Evolutionary conservation across 306 rosid species (phyloP), one percentile per base, ranked within the genome.

Genomic region (Comarum palustre): DNA sequence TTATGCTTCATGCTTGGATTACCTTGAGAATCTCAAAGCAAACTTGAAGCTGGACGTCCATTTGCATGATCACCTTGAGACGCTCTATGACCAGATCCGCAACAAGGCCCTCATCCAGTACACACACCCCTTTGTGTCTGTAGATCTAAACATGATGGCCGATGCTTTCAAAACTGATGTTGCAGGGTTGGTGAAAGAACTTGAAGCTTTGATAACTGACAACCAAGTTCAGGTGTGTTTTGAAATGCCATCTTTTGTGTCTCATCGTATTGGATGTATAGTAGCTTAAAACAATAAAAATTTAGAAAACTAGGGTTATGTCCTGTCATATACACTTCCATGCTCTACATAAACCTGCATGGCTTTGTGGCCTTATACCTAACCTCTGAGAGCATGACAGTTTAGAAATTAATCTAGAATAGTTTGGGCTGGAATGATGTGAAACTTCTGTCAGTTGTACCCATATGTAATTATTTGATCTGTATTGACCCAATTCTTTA

Each of bases 91-190:
- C 76, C 93, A 90, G 82, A 95, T 95, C 84, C 97, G 99, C 43
- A 91, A 88, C 82, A 95, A 88, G 85, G 98, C 98, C 61, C 93
- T 92, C 50, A 92, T 92, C 86, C 98, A 92, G 74, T 95, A 95
- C 68, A 92, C 96, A 9, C 96, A 80, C 80, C 99, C 99, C 66
- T 95, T 95, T 86, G 88, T 90, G 15, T 91, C 99, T 19, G 99
- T 95, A 72, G 99, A 95, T 77, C 74, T 95, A 69, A 73, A 77
- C 69, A 88, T 84, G 96, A 95, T 95, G 99, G 99, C 97, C 39
- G 80, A 83, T 87, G 99, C 99, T 77, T 95, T 95, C 88, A 95
- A 90, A 86, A 95, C 97, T 69, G 90, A 88, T 66, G 88, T 92
- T 80, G 74, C 85, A 5, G 99, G 95, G 79, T 87, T 95, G 62